phyloP scores from a whole-genome alignment of 2,329 filamentous ascomycete genomes.

The Phaeosphaeria sp. region DNA sequence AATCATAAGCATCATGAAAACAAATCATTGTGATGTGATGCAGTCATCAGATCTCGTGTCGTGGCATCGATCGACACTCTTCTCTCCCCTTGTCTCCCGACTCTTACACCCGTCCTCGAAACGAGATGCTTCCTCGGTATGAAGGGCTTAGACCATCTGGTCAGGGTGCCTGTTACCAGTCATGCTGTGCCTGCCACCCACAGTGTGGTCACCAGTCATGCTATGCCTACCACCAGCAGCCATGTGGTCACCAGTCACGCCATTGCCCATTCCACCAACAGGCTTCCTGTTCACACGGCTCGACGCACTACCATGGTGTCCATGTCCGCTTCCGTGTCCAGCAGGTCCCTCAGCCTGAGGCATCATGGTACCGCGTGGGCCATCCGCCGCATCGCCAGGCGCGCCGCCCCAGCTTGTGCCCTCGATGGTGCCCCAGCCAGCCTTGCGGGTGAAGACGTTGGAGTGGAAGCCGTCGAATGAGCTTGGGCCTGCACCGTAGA shows the following conservation, averaged over 20 bases:
- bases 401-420: constrained; percentile 51
- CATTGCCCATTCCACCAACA: constrained; percentile 26
- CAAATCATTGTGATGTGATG: not conserved
- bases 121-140: not conserved
- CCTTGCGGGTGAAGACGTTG: constrained; percentile 65
- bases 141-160: not conserved
- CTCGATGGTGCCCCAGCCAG: constrained; percentile 63
- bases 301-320: constrained; percentile 19
- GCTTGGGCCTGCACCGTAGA: constrained; percentile 53
- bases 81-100: not conserved
- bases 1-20: constrained; percentile 2
- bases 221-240: not conserved
- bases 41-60: not conserved
- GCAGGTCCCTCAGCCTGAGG: constrained; percentile 36
- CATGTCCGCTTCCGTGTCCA: constrained; percentile 27
- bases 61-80: not conserved
- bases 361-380: constrained; percentile 43
- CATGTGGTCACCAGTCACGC: not conserved
- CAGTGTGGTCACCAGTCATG: not conserved
- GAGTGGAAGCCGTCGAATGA: constrained; percentile 57
- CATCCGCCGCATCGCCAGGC: constrained; percentile 52
- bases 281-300: constrained; percentile 40
- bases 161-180: too few species aligned
- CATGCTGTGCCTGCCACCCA: not conserved
- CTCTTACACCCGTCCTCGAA: not conserved